Evolutionary conservation across 2,329 filamentous ascomycete genomes (phyloP).

Genomic region (Exophiala sp.): DNA sequence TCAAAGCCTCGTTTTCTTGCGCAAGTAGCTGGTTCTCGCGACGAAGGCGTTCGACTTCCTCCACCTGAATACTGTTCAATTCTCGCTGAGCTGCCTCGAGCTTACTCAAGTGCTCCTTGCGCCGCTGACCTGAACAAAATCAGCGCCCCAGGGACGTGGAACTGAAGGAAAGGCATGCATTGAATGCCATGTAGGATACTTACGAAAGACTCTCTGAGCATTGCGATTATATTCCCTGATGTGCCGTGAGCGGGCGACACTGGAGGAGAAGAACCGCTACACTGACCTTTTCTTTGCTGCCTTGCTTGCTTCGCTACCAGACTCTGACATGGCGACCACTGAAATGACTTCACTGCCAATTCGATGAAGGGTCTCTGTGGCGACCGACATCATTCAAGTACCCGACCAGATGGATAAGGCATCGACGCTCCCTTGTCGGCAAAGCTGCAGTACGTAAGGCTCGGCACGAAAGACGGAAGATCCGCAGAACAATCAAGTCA

Average conservation of each 20-base stretch:
- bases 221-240: conserved; percentile 39
- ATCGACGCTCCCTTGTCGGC: conserved; percentile 10
- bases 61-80: conserved; percentile 37
- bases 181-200: conserved; percentile 20
- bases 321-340: conserved; percentile 30
- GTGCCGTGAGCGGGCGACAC: conserved; percentile 10
- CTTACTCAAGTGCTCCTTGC: conserved; percentile 45
- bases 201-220: conserved; percentile 46
- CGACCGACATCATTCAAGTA: conserved; percentile 30
- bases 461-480: conserved; percentile 12
- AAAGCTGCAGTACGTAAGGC: conserved; percentile 20
- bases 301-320: conserved; percentile 30
- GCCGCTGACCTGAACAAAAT: conserved; percentile 37
- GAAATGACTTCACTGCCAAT: conserved; percentile 17
- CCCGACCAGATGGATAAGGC: conserved; percentile 1
- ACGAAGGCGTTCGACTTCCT: conserved; percentile 41
- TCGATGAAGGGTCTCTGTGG: conserved; percentile 24
- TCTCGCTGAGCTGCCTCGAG: conserved; percentile 43
- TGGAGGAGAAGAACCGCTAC: background rate
- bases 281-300: conserved; percentile 31
- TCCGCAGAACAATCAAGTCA: conserved; percentile 19
- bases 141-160: conserved; percentile 9
- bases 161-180: background rate
- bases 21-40: conserved; percentile 40
- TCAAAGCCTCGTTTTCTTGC: conserved; percentile 40